Evolutionary conservation across 352 stramenopile species (phyloP).

Genomic region (Aphanomyces stellatus): DNA sequence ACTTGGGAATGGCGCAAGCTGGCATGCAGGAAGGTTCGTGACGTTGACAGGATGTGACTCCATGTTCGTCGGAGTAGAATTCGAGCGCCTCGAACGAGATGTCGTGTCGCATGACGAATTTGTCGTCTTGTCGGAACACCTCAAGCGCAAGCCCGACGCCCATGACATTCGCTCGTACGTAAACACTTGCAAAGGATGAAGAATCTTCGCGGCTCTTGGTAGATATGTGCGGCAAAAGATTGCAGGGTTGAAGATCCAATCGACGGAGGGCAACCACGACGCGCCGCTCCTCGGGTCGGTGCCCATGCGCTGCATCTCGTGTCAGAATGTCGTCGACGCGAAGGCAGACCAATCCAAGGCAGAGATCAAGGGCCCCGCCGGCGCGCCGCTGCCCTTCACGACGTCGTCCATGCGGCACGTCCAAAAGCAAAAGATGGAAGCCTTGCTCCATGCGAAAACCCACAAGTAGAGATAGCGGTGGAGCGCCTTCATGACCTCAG

Average conservation of each 20-base stretch:
- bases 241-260: neutral
- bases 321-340: neutral
- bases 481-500: too few species aligned
- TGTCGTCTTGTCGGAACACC: neutral
- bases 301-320: slow-evolving; percentile 12
- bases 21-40: neutral
- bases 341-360: neutral
- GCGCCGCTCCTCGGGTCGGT: slow-evolving; percentile 5
- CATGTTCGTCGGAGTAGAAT: too few species aligned
- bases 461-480: neutral
- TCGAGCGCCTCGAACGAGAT: neutral
- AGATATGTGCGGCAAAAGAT: neutral
- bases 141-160: neutral
- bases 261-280: neutral
- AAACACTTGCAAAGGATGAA: too few species aligned
- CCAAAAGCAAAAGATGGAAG: slow-evolving; percentile 4
- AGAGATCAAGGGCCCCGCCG: neutral
- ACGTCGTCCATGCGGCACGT: slow-evolving; percentile 7
- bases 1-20: neutral
- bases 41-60: too few species aligned
- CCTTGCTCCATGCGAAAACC: neutral
- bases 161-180: neutral
- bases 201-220: neutral
- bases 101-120: slow-evolving; percentile 1
- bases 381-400: slow-evolving; percentile 8